These are phyloP conservation scores for Saccharomyces paradoxus DNA, from an alignment of 805 yeast species.

Conservation along the genomic window DNA sequence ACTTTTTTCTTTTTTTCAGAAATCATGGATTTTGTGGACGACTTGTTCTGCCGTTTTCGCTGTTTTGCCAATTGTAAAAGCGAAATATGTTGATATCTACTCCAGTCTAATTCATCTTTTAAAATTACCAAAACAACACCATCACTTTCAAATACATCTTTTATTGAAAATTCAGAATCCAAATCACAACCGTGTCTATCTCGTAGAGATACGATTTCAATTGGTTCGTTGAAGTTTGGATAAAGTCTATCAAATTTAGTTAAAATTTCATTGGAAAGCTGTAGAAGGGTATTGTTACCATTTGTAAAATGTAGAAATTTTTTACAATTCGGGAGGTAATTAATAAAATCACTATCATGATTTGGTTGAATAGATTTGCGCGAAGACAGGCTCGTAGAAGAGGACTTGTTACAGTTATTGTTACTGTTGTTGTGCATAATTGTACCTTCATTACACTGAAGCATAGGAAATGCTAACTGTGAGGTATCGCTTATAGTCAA, in stretches of 20 bases:
- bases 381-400: neutral
- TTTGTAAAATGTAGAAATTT: conserved; percentile 59
- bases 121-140: conserved; percentile 39
- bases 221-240: conserved; percentile 44
- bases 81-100: conserved; percentile 12
- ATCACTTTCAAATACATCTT: conserved; percentile 49
- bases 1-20: conserved; percentile 3
- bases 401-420: neutral
- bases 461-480: neutral
- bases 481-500: neutral
- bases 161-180: conserved; percentile 61
- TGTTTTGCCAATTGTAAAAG: conserved; percentile 9
- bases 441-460: neutral
- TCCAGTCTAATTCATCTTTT: conserved; percentile 30
- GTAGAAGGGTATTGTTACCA: conserved; percentile 36
- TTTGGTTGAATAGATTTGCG: neutral
- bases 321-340: conserved; percentile 13
- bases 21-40: conserved; percentile 5
- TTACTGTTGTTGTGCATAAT: neutral
- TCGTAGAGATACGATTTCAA: conserved; percentile 50
- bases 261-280: conserved; percentile 44
- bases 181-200: conserved; percentile 59
- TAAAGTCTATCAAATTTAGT: conserved; percentile 49
- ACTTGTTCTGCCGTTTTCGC: conserved; percentile 9
- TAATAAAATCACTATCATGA: neutral